Conservation (phyloP, 495 filamentous ascomycete species). For the Endocarpon pusillum region DNA sequence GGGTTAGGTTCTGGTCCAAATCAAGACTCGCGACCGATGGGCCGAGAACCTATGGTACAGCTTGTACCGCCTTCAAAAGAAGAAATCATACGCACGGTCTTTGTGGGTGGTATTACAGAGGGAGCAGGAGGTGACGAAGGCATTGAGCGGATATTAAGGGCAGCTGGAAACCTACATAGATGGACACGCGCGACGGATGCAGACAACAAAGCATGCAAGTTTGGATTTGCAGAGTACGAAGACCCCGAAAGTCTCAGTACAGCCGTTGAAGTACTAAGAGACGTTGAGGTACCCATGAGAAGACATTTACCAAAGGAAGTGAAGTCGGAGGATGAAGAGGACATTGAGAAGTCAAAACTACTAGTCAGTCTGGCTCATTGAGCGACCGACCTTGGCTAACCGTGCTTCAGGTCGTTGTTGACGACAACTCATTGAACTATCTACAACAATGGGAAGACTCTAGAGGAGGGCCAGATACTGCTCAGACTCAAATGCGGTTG, state of each 20-base stretch:
- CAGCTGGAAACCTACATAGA: constrained; percentile 60
- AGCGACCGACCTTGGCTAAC: constrained; percentile 10
- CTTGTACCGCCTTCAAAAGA: constrained; percentile 75
- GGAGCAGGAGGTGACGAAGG: constrained; percentile 62
- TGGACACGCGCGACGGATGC: constrained; percentile 76
- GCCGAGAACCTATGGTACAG: constrained; percentile 59
- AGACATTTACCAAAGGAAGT: constrained; percentile 34
- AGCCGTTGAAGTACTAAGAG: constrained; percentile 72
- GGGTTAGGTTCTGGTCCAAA: constrained; percentile 50
- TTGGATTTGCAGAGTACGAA: constrained; percentile 95
- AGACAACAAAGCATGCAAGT: constrained; percentile 68
- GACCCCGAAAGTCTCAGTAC: constrained; percentile 76
- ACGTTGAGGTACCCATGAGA: constrained; percentile 72
- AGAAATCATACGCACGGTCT: constrained; percentile 80
- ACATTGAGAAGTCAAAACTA: constrained; percentile 51
- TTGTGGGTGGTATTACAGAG: constrained; percentile 71
- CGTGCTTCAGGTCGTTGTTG: constrained; percentile 47
- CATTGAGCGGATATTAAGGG: constrained; percentile 62
- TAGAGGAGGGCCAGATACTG: constrained; percentile 45
- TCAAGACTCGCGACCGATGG: constrained; percentile 50
- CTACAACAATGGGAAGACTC: constrained; percentile 59
- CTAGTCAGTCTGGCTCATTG: constrained; percentile 26
- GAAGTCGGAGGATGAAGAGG: constrained; percentile 34
- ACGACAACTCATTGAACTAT: constrained; percentile 62
- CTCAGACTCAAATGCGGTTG: constrained; percentile 47